These are phyloP conservation scores for Thermoascus crustaceus DNA, from an alignment of 2,329 filamentous ascomycete species.

Conservation along the genomic window DNA sequence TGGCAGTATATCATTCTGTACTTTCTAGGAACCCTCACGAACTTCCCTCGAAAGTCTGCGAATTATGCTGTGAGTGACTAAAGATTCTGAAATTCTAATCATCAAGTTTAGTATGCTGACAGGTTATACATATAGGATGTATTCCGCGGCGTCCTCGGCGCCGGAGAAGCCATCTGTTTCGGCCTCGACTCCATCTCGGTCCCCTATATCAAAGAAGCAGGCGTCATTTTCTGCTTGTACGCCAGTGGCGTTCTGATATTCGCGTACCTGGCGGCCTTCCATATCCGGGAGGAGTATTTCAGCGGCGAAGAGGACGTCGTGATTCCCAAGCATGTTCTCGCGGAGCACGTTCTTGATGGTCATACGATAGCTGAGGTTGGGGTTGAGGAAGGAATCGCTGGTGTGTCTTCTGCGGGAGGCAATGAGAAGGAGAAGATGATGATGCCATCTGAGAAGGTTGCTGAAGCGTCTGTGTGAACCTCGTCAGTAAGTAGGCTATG, in stretches of 20 bases:
- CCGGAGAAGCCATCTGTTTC: slow-evolving; percentile 2
- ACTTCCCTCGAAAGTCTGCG: slow-evolving; percentile 1
- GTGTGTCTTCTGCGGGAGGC: no score
- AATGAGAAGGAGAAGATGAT: no score
- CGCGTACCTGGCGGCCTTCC: background rate
- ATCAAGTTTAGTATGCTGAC: no score
- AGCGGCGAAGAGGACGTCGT: slow-evolving; percentile 1
- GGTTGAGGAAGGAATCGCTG: no score
- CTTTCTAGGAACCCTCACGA: slow-evolving; percentile 1
- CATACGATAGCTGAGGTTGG: no score
- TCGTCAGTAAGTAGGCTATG: no score
- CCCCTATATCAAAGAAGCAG: slow-evolving; percentile 3
- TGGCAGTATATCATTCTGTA: slow-evolving; percentile 3
- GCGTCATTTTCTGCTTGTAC: background rate
- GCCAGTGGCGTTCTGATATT: slow-evolving; percentile 1
- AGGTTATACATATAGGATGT: background rate
- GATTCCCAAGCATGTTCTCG: background rate
- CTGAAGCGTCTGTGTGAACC: no score
- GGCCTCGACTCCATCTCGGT: slow-evolving; percentile 1
- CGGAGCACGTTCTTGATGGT: background rate
- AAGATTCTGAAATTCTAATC: background rate
- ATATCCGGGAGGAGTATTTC: slow-evolving; percentile 3
- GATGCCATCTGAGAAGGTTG: no score
- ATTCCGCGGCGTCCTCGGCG: background rate
- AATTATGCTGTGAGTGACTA: slow-evolving; percentile 3